Base-by-base conservation (phyloP, 257 asterid genomes). In the Solanum etuberosum region DNA sequence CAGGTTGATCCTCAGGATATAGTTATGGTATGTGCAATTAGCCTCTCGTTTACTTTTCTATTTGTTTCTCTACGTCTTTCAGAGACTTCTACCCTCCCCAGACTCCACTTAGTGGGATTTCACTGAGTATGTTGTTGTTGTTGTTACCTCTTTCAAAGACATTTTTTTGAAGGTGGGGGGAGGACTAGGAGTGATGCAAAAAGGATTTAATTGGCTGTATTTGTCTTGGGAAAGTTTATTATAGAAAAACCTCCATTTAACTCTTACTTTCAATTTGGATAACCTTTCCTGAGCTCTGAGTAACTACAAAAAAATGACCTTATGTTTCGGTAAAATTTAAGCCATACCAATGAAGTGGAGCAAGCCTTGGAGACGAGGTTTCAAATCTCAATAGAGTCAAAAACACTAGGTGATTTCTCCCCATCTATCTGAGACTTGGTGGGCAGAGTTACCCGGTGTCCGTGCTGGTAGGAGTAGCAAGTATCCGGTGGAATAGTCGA, bases 1-100 rank as follows among this genome's bases (percentile, higher is more conserved):
- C 95, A 96, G 99, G 99, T 96, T 81, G 98, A 96, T 89, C 99
- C 96, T 65, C 98, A 94, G 90, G 99, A 96, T 92, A 94, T 95
- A 88, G 99, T 96, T 90, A 94, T 91, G 96, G 99, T 96, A 94
- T 90, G 98, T 88, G 88, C 12, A 43, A 27, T 80, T 27, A 46
- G 18, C 25, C 40, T 80, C 48, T 67, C 40, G 5, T 46, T 54
- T 43, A 16, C 23, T 25, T 21, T 32, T 82, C 21, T 67, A 29
- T 34, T 15, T 46, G n/a, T 82, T 46, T 81, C 46, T 23, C 48
- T 51, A 59, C 32, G 40, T 78, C 54, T 70, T 80, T 46, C 40
- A 27, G 18, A 27, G 9, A 25, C 25, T 48, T 48, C 16, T 48
- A 48, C 21, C 59, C 21, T 48, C 57, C 59, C 21, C 21, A 48